Conservation (phyloP, 2,329 filamentous ascomycete species). For the Setomelanomma holmii region DNA sequence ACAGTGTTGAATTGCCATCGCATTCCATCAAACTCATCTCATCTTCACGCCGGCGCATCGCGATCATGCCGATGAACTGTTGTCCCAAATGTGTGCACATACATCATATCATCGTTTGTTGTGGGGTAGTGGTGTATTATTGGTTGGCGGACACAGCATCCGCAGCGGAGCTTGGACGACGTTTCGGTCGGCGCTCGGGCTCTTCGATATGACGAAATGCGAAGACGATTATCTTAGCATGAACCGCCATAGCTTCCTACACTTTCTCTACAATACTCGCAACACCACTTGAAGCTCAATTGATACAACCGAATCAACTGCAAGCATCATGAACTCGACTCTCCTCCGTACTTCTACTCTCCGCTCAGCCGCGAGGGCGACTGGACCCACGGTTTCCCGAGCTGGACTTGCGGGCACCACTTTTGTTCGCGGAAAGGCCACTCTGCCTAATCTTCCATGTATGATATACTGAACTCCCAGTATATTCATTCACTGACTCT, state of each 20-base stretch:
- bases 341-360: slow-evolving; percentile 75
- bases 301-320: slow-evolving; percentile 25
- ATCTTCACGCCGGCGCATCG: background rate
- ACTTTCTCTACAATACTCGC: slow-evolving; percentile 6
- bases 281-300: slow-evolving; percentile 24
- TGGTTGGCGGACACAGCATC: slow-evolving; percentile 17
- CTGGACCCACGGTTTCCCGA: slow-evolving; percentile 67
- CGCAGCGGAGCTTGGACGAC: slow-evolving; percentile 20
- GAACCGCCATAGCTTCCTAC: slow-evolving; percentile 15
- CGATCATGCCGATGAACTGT: background rate
- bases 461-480: too few species aligned
- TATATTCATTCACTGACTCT: too few species aligned
- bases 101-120: slow-evolving; percentile 8
- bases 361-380: slow-evolving; percentile 75
- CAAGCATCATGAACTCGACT: slow-evolving; percentile 72
- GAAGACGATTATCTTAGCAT: slow-evolving; percentile 18
- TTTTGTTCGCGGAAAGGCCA: slow-evolving; percentile 87
- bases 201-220: slow-evolving; percentile 36
- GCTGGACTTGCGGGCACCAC: slow-evolving; percentile 73
- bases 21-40: background rate
- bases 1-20: background rate
- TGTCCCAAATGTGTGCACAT: slow-evolving; percentile 5
- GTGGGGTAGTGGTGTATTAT: slow-evolving; percentile 12
- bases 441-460: slow-evolving; percentile 88
- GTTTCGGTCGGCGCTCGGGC: slow-evolving; percentile 26